A percentile compares a stretch with the other conserved stretches of the same genome.
phyloP scores from a whole-genome alignment of 2,329 filamentous ascomycete species.

The Tolypocladium paradoxum region DNA sequence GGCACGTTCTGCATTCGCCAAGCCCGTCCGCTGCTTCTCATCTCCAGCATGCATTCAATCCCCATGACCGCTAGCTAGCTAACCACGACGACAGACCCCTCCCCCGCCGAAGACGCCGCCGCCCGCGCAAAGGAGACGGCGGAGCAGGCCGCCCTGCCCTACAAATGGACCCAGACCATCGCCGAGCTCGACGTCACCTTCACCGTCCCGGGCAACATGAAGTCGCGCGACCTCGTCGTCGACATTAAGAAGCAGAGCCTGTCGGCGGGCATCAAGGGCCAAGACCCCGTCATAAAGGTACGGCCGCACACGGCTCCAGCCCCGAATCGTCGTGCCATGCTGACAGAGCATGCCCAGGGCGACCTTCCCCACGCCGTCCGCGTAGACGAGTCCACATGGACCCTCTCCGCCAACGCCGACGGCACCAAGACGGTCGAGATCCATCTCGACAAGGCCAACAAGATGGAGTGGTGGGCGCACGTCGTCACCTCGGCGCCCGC shows the following conservation, averaged over 20 bases:
- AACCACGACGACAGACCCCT: slow-evolving; percentile 31
- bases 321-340: not conserved
- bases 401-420: slow-evolving; percentile 61
- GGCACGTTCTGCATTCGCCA: not conserved
- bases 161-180: slow-evolving; percentile 96
- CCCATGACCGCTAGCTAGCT: too few species aligned
- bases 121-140: slow-evolving; percentile 62
- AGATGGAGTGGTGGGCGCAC: slow-evolving; percentile 98
- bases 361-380: slow-evolving; percentile 69
- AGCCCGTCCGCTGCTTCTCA: not conserved
- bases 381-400: slow-evolving; percentile 91
- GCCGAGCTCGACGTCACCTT: slow-evolving; percentile 74
- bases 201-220: slow-evolving; percentile 69
- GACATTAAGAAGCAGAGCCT: slow-evolving; percentile 71
- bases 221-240: slow-evolving; percentile 73
- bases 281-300: slow-evolving; percentile 75
- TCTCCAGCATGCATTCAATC: not conserved
- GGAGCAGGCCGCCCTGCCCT: slow-evolving; percentile 85
- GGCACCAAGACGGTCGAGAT: slow-evolving; percentile 61
- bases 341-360: slow-evolving; percentile 45
- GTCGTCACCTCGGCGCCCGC: slow-evolving; percentile 77
- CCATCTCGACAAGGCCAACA: slow-evolving; percentile 90
- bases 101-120: slow-evolving; percentile 45
- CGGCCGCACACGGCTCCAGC: slow-evolving; percentile 8
- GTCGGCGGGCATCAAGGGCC: slow-evolving; percentile 75